Evolutionary conservation across 371 early-diverging fungal species (phyloP).

Genomic region (Mucor lusitanicus): DNA sequence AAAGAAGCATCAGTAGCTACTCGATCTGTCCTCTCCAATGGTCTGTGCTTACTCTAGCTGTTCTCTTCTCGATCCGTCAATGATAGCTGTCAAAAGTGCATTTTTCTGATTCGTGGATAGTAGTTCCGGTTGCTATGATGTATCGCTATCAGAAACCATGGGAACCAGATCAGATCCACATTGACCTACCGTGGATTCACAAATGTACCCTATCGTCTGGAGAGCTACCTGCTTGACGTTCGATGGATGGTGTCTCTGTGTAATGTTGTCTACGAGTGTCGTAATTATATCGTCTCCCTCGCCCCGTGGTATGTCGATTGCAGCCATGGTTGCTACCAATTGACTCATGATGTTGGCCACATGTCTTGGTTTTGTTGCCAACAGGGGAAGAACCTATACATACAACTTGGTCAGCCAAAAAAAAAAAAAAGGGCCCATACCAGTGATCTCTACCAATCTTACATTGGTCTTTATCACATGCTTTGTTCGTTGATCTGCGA

Average conservation of each 20-base stretch:
- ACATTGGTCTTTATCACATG: not conserved
- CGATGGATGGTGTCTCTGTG: not conserved
- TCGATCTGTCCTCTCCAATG: not conserved
- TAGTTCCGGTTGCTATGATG: not conserved
- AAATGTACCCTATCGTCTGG: constrained; percentile 7
- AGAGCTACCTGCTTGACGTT: not conserved
- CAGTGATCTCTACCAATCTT: not conserved
- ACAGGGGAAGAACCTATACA: not conserved
- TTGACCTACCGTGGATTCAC: constrained; percentile 1
- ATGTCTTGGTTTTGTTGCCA: not conserved
- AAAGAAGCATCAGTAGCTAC: no score
- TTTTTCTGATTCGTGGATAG: not conserved
- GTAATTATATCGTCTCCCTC: not conserved
- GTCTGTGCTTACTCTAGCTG: not conserved
- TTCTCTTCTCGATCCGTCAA: constrained; percentile 5
- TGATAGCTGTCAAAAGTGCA: not conserved
- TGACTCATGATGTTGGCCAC: constrained; percentile 6
- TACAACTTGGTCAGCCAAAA: not conserved
- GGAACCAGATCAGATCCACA: not conserved
- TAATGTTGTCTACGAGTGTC: not conserved
- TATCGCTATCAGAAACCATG: not conserved
- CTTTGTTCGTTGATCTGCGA: not conserved
- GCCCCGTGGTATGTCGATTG: not conserved
- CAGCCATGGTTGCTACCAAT: not conserved
- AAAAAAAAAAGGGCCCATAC: no score